Conservation (phyloP, 2,329 filamentous ascomycete genomes). For the Colletotrichum acutatum region DNA sequence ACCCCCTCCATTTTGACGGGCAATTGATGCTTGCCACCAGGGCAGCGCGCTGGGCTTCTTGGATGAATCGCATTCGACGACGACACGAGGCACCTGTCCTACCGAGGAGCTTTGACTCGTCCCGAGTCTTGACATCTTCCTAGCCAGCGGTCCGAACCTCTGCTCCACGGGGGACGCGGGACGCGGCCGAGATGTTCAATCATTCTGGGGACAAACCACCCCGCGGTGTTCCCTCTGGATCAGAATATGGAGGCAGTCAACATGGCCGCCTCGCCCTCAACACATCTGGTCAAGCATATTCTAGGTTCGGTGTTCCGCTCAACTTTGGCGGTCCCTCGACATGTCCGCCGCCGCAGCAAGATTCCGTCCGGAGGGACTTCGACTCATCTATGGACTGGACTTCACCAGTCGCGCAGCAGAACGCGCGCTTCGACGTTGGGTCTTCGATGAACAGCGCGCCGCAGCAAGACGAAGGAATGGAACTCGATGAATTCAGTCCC, state of each 20-base stretch:
- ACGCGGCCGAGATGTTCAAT: constrained; percentile 51
- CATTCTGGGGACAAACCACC: constrained; percentile 46
- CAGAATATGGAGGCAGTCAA: constrained; percentile 25
- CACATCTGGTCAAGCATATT: constrained; percentile 47
- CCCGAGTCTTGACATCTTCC: constrained; percentile 46
- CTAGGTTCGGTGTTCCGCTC: constrained; percentile 45
- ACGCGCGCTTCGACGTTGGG: constrained; percentile 37
- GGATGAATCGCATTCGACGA: constrained; percentile 36
- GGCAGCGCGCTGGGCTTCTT: constrained; percentile 37
- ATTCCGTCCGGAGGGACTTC: constrained; percentile 19
- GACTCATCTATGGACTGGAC: constrained; percentile 51
- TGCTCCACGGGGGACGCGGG: constrained; percentile 44
- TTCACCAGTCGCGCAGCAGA: constrained; percentile 43
- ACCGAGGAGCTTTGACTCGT: constrained; percentile 51
- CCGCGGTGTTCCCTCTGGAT: constrained; percentile 43
- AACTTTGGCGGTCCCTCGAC: constrained; percentile 41
- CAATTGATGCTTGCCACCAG: constrained; percentile 43
- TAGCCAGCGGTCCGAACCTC: constrained; percentile 47
- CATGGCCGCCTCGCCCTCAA: constrained; percentile 38
- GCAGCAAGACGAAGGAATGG: constrained; percentile 32
- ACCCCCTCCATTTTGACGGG: constrained; percentile 24
- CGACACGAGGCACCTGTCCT: constrained; percentile 43
- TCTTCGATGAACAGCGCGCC: constrained; percentile 16
- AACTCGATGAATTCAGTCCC: constrained; percentile 33
- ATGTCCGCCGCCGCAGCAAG: constrained; percentile 37